Conservation (phyloP, 1,284 basidiomycete genomes). For the Pterula multifida region DNA sequence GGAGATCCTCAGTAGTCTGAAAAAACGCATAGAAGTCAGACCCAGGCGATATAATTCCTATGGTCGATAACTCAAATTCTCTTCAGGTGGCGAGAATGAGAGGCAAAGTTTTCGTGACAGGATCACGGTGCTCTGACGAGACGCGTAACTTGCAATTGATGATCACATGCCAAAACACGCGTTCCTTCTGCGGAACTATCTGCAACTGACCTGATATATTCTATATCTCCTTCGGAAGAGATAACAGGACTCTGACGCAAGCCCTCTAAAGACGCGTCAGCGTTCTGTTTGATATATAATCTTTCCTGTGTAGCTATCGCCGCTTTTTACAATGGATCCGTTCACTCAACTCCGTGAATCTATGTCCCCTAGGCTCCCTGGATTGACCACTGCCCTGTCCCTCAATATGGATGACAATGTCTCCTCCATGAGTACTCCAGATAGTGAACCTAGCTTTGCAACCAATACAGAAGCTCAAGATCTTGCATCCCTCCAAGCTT, state of each 20-base stretch:
- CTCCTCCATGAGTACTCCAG: conserved; percentile 32
- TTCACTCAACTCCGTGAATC: not conserved
- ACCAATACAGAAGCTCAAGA: conserved; percentile 16
- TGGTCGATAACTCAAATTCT: no score
- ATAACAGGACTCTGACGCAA: not conserved
- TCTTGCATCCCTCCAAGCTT: conserved; percentile 37
- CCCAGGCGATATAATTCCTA: no score
- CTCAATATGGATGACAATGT: conserved; percentile 42
- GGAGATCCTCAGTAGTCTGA: no score
- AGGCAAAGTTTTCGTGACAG: no score
- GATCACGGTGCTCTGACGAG: not conserved
- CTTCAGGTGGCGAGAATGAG: no score
- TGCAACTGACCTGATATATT: no score
- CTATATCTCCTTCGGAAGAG: no score
- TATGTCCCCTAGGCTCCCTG: not conserved
- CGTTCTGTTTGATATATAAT: not conserved
- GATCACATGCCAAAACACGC: not conserved
- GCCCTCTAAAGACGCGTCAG: not conserved
- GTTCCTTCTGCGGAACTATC: no score
- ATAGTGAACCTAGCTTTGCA: not conserved
- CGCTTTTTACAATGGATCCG: not conserved
- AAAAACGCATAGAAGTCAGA: no score
- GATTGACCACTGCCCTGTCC: not conserved
- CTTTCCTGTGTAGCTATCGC: not conserved
- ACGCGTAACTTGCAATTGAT: not conserved